A percentile compares a stretch with the other conserved stretches of the same genome.
phyloP scores from a whole-genome alignment of 73 alveolate species.

The Tetrahymena elliotti region DNA sequence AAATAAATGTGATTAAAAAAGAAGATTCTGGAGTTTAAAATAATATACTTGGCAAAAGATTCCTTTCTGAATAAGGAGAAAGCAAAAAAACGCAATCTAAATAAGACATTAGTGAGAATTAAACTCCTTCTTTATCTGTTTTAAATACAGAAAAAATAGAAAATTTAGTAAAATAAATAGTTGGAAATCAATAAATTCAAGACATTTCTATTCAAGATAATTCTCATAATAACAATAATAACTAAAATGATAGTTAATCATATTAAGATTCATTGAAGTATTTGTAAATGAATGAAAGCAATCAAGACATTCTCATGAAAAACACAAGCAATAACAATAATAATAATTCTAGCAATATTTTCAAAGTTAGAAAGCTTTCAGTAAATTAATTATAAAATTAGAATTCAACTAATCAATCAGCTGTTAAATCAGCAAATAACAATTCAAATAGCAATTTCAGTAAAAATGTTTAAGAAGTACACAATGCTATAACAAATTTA shows the following conservation, averaged over 20 bases:
- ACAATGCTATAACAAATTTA: neutral
- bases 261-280: neutral
- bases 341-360: neutral
- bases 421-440: neutral
- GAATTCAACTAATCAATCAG: neutral
- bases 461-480: neutral
- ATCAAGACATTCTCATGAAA: neutral
- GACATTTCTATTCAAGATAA: neutral
- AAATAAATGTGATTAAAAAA: neutral
- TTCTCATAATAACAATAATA: too few species aligned
- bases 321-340: neutral
- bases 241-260: neutral
- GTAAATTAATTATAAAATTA: neutral
- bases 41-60: neutral
- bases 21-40: neutral
- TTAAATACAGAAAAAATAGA: neutral
- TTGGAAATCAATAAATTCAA: neutral
- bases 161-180: neutral
- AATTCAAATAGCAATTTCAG: neutral
- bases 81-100: neutral
- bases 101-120: neutral
- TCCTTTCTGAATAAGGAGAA: neutral
- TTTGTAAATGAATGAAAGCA: neutral
- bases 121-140: neutral
- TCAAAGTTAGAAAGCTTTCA: neutral